A percentile compares a stretch with the other conserved stretches of the same genome.
Conservation (phyloP, 2,329 filamentous ascomycete genomes). For the Colletotrichum acutatum region DNA sequence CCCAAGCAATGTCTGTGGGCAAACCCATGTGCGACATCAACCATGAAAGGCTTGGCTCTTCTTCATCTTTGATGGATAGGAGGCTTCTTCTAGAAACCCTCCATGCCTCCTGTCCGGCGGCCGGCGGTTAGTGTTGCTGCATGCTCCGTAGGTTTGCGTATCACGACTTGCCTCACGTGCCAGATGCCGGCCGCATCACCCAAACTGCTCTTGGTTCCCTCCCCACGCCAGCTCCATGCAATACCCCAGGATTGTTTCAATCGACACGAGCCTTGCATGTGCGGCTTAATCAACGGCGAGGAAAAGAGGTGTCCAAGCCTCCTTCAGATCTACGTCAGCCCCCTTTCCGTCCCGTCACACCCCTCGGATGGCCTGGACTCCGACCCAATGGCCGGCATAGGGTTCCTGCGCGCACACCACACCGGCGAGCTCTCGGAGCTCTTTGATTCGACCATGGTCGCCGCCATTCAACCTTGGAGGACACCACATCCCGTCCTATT, state of each 20-base stretch:
- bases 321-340: constrained; percentile 19
- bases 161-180: constrained; percentile 6
- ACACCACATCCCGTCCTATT: not conserved
- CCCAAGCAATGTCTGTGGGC: constrained; percentile 4
- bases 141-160: not conserved
- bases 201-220: not conserved
- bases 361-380: constrained; percentile 19
- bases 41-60: not conserved
- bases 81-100: constrained; percentile 7
- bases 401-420: constrained; percentile 22
- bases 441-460: constrained; percentile 25
- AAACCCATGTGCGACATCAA: not conserved
- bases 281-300: not conserved
- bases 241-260: constrained; percentile 16
- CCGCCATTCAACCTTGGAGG: not conserved
- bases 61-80: not conserved
- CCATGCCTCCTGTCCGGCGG: not conserved
- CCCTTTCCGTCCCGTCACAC: constrained; percentile 10
- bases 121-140: not conserved
- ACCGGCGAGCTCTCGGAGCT: not conserved
- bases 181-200: not conserved
- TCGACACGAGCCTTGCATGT: not conserved
- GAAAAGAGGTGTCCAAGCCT: constrained; percentile 7
- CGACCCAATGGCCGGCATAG: constrained; percentile 4
- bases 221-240: not conserved